phyloP scores from a whole-genome alignment of 257 asterid species.

The Ehretia macrophylla region DNA sequence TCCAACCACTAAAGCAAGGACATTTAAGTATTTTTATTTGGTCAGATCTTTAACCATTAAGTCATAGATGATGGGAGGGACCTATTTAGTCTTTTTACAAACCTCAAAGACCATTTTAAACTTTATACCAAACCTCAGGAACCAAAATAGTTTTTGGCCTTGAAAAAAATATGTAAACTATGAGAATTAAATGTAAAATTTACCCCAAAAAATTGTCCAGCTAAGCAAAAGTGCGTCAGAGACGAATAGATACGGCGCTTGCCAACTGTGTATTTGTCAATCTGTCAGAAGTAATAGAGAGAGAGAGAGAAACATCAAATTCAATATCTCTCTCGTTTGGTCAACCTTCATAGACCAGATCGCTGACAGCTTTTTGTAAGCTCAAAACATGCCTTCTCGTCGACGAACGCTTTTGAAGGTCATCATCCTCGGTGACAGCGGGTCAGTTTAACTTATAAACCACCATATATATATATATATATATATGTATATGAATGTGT shows the following conservation, averaged over 20 bases:
- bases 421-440: slow-evolving; percentile 99
- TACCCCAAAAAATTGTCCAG: slow-evolving; percentile 18
- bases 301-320: background rate
- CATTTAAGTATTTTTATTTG: too few relatives aligned
- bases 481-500: background rate
- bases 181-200: too few relatives aligned
- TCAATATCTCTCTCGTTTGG: slow-evolving; percentile 1
- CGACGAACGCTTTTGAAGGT: slow-evolving; percentile 97
- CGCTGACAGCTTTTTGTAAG: slow-evolving; percentile 9
- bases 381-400: slow-evolving; percentile 69
- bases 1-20: too few relatives aligned
- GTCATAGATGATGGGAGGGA: too few relatives aligned
- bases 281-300: background rate
- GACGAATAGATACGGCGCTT: slow-evolving; percentile 19
- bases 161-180: too few relatives aligned
- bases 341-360: slow-evolving; percentile 19
- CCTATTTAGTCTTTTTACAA: too few relatives aligned
- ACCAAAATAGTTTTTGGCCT: too few relatives aligned
- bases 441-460: slow-evolving; percentile 36
- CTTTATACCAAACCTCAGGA: too few relatives aligned
- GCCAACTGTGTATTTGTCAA: slow-evolving; percentile 18
- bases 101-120: too few relatives aligned
- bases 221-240: slow-evolving; percentile 2
- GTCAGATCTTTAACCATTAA: too few relatives aligned
- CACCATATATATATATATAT: background rate